Evolutionary conservation across 2,329 filamentous ascomycete genomes (phyloP).

Genomic region (Ophiostoma sp.): DNA sequence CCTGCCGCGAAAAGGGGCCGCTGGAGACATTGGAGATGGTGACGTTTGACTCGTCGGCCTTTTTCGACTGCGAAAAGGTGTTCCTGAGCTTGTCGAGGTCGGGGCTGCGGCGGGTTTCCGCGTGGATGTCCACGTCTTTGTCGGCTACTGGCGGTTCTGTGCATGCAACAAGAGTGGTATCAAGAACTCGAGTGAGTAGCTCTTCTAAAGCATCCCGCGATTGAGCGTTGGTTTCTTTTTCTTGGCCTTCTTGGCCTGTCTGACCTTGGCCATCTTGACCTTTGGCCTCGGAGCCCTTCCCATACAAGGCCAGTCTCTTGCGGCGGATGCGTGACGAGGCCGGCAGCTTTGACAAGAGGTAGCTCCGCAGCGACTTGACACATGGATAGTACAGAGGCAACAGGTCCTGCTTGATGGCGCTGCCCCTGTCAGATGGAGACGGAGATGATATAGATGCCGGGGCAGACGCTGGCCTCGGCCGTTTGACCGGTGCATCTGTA

Average conservation of each 20-base stretch:
- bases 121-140: not conserved
- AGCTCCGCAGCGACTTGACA: conserved; percentile 63
- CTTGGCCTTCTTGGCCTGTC: not conserved
- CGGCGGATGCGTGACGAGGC: conserved; percentile 58
- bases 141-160: conserved; percentile 28
- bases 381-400: conserved; percentile 63
- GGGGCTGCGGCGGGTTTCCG: not conserved
- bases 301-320: conserved; percentile 45
- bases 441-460: not conserved
- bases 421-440: not conserved
- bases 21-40: conserved; percentile 46
- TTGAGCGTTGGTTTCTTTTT: not conserved
- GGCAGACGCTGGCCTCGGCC: not conserved
- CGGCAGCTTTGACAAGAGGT: conserved; percentile 62
- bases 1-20: conserved; percentile 50
- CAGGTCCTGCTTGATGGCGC: conserved; percentile 50
- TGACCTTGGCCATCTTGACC: not conserved
- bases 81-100: conserved; percentile 52
- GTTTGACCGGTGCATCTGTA: not conserved
- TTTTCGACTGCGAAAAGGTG: conserved; percentile 52
- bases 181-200: conserved; percentile 55
- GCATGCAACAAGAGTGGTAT: conserved; percentile 62
- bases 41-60: conserved; percentile 53
- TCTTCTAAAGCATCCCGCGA: conserved; percentile 33
- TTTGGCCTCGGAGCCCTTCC: conserved; percentile 13